These are phyloP conservation scores for Ophiocytium majus DNA, from an alignment of 352 stramenopile genomes.

Conservation along the genomic window DNA sequence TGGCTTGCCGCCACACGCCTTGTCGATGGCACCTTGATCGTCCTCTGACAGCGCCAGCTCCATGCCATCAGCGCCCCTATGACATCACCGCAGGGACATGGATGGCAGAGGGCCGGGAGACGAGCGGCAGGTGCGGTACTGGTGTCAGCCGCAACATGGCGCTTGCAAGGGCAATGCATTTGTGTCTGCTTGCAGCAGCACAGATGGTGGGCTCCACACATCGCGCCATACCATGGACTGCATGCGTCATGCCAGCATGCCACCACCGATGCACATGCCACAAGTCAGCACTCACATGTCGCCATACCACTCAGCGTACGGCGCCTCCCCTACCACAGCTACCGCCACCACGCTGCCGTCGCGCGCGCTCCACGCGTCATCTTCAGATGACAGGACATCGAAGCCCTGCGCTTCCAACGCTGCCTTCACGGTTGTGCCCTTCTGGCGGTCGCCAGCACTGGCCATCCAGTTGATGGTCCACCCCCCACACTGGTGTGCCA, in stretches of 20 bases:
- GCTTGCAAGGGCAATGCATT: too few species aligned
- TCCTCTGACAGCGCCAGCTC: not conserved
- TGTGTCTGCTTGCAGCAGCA: too few species aligned
- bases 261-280: too few species aligned
- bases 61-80: not conserved
- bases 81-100: too few species aligned
- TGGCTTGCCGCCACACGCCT: not conserved
- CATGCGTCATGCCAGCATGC: too few species aligned
- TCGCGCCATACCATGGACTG: too few species aligned
- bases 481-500: not conserved
- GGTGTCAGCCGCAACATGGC: too few species aligned
- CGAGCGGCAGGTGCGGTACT: too few species aligned
- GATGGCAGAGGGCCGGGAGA: too few species aligned
- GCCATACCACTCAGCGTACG: not conserved
- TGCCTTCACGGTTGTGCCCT: not conserved
- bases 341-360: not conserved
- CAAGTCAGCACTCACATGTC: not conserved
- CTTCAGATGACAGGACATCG: too few species aligned
- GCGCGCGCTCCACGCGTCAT: too few species aligned
- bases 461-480: not conserved
- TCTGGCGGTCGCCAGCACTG: not conserved
- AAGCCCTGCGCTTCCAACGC: not conserved
- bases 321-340: not conserved
- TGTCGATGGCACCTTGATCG: not conserved
- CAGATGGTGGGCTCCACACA: too few species aligned